Percentiles rank a stretch among this genome's conserved stretches.
phyloP scores from a whole-genome alignment of 805 yeast genomes.

The Ogataea neopini region DNA sequence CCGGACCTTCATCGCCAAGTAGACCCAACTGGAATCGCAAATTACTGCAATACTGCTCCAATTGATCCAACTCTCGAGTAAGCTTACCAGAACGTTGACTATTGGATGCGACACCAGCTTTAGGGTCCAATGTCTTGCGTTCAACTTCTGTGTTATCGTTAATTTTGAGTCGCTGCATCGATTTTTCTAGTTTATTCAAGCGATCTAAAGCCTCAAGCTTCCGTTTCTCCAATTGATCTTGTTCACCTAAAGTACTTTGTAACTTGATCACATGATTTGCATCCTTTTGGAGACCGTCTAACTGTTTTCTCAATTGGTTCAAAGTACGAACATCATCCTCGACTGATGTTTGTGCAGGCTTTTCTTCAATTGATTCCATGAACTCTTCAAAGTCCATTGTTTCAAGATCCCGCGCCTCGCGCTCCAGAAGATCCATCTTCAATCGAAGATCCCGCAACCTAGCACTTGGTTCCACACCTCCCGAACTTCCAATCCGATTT shows the following conservation, averaged over 20 bases:
- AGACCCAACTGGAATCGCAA: slow-evolving; percentile 29
- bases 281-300: slow-evolving; percentile 66
- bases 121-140: slow-evolving; percentile 34
- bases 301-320: slow-evolving; percentile 52
- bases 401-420: slow-evolving; percentile 83
- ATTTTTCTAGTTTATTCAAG: slow-evolving; percentile 63
- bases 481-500: slow-evolving; percentile 40
- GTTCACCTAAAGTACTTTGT: slow-evolving; percentile 48
- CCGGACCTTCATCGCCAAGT: slow-evolving; percentile 21
- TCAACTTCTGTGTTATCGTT: slow-evolving; percentile 18
- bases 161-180: slow-evolving; percentile 25
- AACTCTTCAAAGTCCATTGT: slow-evolving; percentile 74
- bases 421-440: slow-evolving; percentile 81
- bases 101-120: slow-evolving; percentile 15
- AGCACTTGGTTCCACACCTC: slow-evolving; percentile 72
- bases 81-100: slow-evolving; percentile 22
- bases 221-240: slow-evolving; percentile 58
- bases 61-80: slow-evolving; percentile 24
- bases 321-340: slow-evolving; percentile 57
- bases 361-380: slow-evolving; percentile 14
- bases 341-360: slow-evolving; percentile 31
- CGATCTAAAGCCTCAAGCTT: slow-evolving; percentile 70
- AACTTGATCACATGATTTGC: slow-evolving; percentile 75
- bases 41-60: slow-evolving; percentile 30
- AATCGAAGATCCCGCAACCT: slow-evolving; percentile 73